A percentile compares a stretch with the other conserved stretches of the same genome.
phyloP scores from a whole-genome alignment of 2,329 filamentous ascomycete species.

The Blastomyces gilchristii region DNA sequence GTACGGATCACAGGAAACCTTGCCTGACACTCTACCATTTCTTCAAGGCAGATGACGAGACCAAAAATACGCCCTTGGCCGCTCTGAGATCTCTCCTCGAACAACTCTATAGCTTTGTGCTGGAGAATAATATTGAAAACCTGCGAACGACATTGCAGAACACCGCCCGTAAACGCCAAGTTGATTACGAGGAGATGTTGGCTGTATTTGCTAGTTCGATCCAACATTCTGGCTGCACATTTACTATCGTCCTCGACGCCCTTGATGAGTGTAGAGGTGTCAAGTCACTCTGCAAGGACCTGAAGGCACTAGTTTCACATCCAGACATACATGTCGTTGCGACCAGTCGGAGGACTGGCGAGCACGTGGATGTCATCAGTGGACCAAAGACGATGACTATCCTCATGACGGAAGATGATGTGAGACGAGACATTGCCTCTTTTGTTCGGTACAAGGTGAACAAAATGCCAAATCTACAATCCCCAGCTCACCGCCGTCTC shows the following conservation, averaged over 20 bases:
- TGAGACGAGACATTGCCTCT: constrained; percentile 8
- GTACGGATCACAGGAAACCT: constrained; percentile 2
- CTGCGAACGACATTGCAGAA: constrained; percentile 3
- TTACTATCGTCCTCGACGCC: constrained; percentile 9
- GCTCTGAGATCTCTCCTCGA: constrained; percentile 7
- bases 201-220: constrained; percentile 5
- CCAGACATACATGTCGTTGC: constrained; percentile 6
- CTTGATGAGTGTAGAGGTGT: constrained; percentile 9
- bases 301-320: neutral
- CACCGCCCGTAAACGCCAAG: constrained; percentile 4
- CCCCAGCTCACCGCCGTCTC: neutral
- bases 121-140: constrained; percentile 3
- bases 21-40: constrained; percentile 9
- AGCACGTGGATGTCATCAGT: constrained; percentile 4
- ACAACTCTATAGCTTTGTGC: constrained; percentile 7
- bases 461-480: constrained; percentile 6
- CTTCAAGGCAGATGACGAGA: constrained; percentile 10
- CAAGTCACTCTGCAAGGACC: constrained; percentile 6
- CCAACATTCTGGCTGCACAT: neutral
- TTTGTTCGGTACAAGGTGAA: constrained; percentile 8
- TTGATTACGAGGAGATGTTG: constrained; percentile 7
- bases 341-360: constrained; percentile 3
- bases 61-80: constrained; percentile 8
- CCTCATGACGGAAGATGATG: constrained; percentile 7
- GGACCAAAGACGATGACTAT: constrained; percentile 4